These are phyloP conservation scores for Colletotrichum cordylinicola DNA, from an alignment of 2,329 filamentous ascomycete genomes.

Conservation along the genomic window DNA sequence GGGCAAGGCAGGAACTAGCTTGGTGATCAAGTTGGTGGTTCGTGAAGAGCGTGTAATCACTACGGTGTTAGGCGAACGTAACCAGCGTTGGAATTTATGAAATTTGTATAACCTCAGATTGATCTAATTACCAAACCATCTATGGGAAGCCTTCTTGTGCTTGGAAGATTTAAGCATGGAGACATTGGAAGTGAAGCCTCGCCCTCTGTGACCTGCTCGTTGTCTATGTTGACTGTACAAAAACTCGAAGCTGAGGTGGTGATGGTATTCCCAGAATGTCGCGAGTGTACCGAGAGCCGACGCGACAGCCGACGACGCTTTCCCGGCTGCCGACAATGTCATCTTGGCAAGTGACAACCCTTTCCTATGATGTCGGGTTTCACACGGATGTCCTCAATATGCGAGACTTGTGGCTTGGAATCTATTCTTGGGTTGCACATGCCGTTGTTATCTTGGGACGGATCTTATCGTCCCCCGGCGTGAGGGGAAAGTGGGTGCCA, in stretches of 20 bases:
- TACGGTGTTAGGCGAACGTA: neutral
- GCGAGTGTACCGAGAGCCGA: neutral
- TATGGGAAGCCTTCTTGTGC: neutral
- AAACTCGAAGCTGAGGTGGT: neutral
- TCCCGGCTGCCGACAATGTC: neutral
- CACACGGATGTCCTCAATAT: neutral
- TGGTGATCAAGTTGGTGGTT: conserved; percentile 9
- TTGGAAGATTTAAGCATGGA: neutral
- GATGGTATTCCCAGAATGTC: neutral
- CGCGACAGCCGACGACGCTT: neutral
- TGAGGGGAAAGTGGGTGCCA: conserved; percentile 15
- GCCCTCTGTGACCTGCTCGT: neutral
- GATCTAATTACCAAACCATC: neutral
- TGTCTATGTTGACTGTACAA: neutral
- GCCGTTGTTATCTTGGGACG: neutral
- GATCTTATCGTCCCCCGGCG: neutral
- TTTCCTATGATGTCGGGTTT: neutral
- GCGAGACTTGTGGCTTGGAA: neutral
- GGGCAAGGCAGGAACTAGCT: conserved; percentile 19
- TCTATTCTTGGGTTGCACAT: neutral
- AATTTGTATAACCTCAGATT: neutral
- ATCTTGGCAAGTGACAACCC: neutral
- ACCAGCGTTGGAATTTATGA: neutral
- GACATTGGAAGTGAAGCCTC: neutral
- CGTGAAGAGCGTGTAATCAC: neutral